Evolutionary conservation across 192 early-diverging fungal genomes (phyloP), one percentile per base, ranked within the genome.

Genomic region (Backusella mclennaniae): DNA sequence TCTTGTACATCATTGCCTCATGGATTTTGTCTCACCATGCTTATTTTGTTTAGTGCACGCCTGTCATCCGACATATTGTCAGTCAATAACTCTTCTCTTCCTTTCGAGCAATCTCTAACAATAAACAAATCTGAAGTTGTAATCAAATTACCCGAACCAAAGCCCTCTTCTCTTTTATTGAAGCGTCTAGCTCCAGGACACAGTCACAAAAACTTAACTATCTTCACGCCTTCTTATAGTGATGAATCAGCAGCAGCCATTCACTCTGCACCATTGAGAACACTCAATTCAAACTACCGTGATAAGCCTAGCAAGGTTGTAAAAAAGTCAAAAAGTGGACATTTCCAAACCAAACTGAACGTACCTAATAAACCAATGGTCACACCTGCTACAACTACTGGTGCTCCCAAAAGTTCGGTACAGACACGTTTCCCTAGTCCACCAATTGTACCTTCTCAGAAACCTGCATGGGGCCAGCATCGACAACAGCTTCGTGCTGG

Each of bases 161-260:
- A 75, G 31, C 74, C 81, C 23, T 69, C 71, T 12, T 53, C 59
- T 68, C 77, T 78, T 19, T 53, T 78, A 49, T 46, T 73, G n/a
- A 78, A 78, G 35, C 73, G 73, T 35, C 75, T 83, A 21, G 66
- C 85, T 12, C 85, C 85, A 11, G 82, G 76, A 76, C 83, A 85
- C 14, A 74, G 80, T 5, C 80, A 85, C 23, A 80, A 77, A 66
- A 79, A 80, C 0, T 35, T 85, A 39, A 85, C 82, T 1, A 85
- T 85, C 52, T 83, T 83, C 71, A 83, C 85, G 6, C 85, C 85
- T 14, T 84, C 85, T 17, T 85, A 85, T 23, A 83, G 81, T 11
- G 80, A 83, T 14, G 42, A 72, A 21, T 59, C 78, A 6, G 66
- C 80, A 9, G 12, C 41, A 14, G 78, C 74, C 11, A 85, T 85